A percentile compares a stretch with the other conserved stretches of the same genome.
Conservation (phyloP, 1,284 basidiomycete species). For the Xerocomus amazonicus region DNA sequence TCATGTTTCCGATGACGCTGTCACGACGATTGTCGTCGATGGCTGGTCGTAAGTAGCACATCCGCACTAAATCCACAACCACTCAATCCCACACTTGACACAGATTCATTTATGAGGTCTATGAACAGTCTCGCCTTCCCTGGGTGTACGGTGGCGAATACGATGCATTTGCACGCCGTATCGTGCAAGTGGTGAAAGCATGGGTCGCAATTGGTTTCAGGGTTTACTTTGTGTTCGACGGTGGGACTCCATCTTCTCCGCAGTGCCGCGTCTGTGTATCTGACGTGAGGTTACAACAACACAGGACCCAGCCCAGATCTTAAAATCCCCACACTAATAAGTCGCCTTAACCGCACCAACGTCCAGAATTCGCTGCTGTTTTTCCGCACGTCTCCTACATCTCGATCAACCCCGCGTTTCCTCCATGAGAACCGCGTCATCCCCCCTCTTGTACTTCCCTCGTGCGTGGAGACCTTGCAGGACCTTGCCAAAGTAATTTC, state of each 20-base stretch:
- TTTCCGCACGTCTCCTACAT: slow-evolving; percentile 74
- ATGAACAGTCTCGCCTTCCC: slow-evolving; percentile 60
- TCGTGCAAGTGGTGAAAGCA: slow-evolving; percentile 54
- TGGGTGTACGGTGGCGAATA: slow-evolving; percentile 91
- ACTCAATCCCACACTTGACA: not conserved
- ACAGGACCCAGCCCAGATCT: slow-evolving; percentile 68
- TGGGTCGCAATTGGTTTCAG: slow-evolving; percentile 75
- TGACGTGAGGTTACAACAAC: slow-evolving; percentile 18
- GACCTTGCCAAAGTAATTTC: slow-evolving; percentile 37
- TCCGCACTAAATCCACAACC: not conserved
- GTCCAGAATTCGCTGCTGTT: slow-evolving; percentile 72
- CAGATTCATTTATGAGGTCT: slow-evolving; percentile 78
- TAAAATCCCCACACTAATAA: slow-evolving; percentile 71
- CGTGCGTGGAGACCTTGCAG: slow-evolving; percentile 60
- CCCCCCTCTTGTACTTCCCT: slow-evolving; percentile 65
- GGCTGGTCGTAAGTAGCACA: slow-evolving; percentile 77
- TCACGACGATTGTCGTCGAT: slow-evolving; percentile 66
- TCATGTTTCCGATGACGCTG: slow-evolving; percentile 9
- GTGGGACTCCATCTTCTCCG: slow-evolving; percentile 42
- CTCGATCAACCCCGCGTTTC: slow-evolving; percentile 69
- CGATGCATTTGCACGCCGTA: slow-evolving; percentile 49
- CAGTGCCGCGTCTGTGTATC: slow-evolving; percentile 4
- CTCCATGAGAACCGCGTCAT: slow-evolving; percentile 70
- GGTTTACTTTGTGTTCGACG: slow-evolving; percentile 90
- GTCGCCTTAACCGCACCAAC: slow-evolving; percentile 54